Conservation (phyloP, 2,329 filamentous ascomycete species). For the Tothia fuscella region DNA sequence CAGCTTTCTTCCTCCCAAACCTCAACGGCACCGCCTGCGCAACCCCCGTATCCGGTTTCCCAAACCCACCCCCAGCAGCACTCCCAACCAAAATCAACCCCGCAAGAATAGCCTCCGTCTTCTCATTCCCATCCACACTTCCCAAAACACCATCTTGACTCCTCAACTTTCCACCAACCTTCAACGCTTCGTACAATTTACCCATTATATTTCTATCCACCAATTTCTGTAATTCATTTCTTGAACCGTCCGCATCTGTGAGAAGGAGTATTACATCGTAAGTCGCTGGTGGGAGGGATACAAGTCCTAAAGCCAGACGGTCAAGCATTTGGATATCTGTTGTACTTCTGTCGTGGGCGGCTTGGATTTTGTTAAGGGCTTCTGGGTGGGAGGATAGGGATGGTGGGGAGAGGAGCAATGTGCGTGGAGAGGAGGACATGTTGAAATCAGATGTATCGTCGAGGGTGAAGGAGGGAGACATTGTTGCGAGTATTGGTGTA, state of each 20-base stretch:
- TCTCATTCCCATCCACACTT: constrained; percentile 21
- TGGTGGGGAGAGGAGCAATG: constrained; percentile 78
- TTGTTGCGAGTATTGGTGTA: background rate
- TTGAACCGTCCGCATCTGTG: constrained; percentile 59
- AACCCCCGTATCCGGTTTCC: constrained; percentile 55
- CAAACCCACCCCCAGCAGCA: constrained; percentile 49
- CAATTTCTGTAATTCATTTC: constrained; percentile 51
- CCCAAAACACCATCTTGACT: constrained; percentile 56
- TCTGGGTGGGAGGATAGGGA: constrained; percentile 79
- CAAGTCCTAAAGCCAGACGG: constrained; percentile 70
- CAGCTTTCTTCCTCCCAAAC: constrained; percentile 51
- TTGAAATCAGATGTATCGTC: constrained; percentile 5
- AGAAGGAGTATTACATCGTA: constrained; percentile 83
- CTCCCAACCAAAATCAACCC: constrained; percentile 54
- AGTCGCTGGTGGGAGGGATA: constrained; percentile 59
- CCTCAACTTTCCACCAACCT: constrained; percentile 53
- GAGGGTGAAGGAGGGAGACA: constrained; percentile 8
- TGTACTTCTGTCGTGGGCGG: constrained; percentile 57
- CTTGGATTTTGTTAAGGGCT: constrained; percentile 58
- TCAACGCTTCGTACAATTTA: constrained; percentile 44
- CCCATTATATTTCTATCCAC: constrained; percentile 55
- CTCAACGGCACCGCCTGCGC: constrained; percentile 49
- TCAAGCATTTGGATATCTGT: constrained; percentile 98
- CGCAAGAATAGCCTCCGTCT: constrained; percentile 71
- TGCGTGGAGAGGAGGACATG: constrained; percentile 22